Conservation (phyloP, 495 filamentous ascomycete genomes). For the Hypoxylon fragiforme region DNA sequence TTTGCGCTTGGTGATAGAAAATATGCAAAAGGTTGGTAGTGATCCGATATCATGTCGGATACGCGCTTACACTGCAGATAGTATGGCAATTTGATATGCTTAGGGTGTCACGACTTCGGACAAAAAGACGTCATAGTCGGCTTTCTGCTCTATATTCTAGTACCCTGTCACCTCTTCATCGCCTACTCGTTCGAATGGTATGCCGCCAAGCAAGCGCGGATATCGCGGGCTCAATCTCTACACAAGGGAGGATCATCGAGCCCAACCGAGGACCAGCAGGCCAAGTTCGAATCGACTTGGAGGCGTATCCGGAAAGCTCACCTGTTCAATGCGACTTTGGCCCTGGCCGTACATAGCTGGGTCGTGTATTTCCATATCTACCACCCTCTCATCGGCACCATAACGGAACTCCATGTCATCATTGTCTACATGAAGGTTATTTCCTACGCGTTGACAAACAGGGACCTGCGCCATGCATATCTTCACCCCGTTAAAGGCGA, state of each 20-base stretch:
- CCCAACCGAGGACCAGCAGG: constrained; percentile 58
- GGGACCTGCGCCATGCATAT: constrained; percentile 87
- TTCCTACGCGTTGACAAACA: constrained; percentile 95
- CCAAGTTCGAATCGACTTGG: constrained; percentile 74
- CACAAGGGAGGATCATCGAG: constrained; percentile 54
- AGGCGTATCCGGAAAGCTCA: constrained; percentile 73
- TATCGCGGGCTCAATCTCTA: constrained; percentile 63
- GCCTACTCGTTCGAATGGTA: constrained; percentile 85
- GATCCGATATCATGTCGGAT: constrained; percentile 1
- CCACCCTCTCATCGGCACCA: constrained; percentile 89
- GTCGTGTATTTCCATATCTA: constrained; percentile 88
- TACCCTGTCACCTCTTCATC: constrained; percentile 85
- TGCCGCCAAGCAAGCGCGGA: constrained; percentile 74
- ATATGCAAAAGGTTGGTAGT: constrained; percentile 81
- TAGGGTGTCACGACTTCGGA: constrained; percentile 87
- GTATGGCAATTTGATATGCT: constrained; percentile 93
- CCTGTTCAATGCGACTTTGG: constrained; percentile 79
- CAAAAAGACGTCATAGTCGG: constrained; percentile 76
- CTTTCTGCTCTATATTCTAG: constrained; percentile 74
- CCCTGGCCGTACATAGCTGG: constrained; percentile 75
- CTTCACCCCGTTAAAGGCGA: constrained; percentile 67
- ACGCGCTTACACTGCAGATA: constrained; percentile 42
- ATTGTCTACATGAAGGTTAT: constrained; percentile 95
- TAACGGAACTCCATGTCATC: constrained; percentile 88
- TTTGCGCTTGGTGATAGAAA: constrained; percentile 90